Conservation (phyloP, 805 yeast genomes). For the Candida nitratophila region DNA sequence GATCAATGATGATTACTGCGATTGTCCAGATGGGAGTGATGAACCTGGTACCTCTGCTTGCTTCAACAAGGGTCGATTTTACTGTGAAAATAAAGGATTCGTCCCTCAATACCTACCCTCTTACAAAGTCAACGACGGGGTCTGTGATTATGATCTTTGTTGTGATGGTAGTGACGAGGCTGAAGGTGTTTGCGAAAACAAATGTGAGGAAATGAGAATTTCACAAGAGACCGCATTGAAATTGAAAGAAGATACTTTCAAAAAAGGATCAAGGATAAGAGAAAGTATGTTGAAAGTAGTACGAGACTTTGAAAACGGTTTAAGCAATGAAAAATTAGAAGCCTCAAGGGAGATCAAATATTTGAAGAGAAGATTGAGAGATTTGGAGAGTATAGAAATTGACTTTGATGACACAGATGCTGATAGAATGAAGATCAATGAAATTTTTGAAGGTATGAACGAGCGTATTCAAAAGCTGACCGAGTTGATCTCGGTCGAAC, state of each 20-base stretch:
- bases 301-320: slow-evolving; percentile 8
- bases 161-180: slow-evolving; percentile 94
- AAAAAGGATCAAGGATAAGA: slow-evolving; percentile 30
- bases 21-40: slow-evolving; percentile 96
- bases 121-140: slow-evolving; percentile 76
- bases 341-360: slow-evolving; percentile 7
- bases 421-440: background rate
- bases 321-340: slow-evolving; percentile 10
- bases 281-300: slow-evolving; percentile 24
- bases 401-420: background rate
- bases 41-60: slow-evolving; percentile 96
- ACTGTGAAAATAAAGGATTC: slow-evolving; percentile 73
- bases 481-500: background rate
- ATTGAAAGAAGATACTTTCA: slow-evolving; percentile 14
- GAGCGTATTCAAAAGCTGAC: background rate
- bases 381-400: slow-evolving; percentile 2
- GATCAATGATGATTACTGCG: slow-evolving; percentile 87
- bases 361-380: slow-evolving; percentile 21
- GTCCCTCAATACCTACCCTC: slow-evolving; percentile 55
- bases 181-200: slow-evolving; percentile 42
- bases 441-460: slow-evolving; percentile 1
- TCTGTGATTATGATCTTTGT: slow-evolving; percentile 82
- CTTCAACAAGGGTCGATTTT: slow-evolving; percentile 39
- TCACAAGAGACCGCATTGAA: slow-evolving; percentile 22
- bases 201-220: slow-evolving; percentile 43